These are phyloP conservation scores for Penicillium alfredii DNA, from an alignment of 495 filamentous ascomycete genomes.

Conservation along the genomic window DNA sequence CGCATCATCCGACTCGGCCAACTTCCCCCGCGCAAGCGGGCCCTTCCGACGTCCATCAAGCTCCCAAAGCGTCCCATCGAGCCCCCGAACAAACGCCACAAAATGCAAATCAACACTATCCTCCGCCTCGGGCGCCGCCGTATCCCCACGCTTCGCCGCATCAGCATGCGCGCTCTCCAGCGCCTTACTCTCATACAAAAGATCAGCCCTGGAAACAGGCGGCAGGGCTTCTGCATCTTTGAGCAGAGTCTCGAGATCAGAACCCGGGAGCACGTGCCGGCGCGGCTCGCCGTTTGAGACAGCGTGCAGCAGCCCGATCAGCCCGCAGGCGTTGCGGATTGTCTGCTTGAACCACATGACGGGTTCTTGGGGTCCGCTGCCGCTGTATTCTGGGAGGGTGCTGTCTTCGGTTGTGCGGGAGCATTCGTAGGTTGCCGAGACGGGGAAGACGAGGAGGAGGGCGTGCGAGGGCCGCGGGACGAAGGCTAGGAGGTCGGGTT, in stretches of 20 bases:
- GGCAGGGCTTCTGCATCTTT: constrained; percentile 36
- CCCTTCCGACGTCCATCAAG: constrained; percentile 75
- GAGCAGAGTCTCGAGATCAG: constrained; percentile 43
- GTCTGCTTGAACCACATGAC: constrained; percentile 90
- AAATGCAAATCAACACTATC: constrained; percentile 74
- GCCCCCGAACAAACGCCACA: constrained; percentile 75
- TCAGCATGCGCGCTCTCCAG: constrained; percentile 67
- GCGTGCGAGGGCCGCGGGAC: constrained; percentile 78
- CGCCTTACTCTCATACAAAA: constrained; percentile 66
- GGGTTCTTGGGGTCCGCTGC: constrained; percentile 48
- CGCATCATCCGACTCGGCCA: constrained; percentile 58
- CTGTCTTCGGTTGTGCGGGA: constrained; percentile 60
- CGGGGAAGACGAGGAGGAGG: constrained; percentile 79
- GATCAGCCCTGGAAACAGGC: constrained; percentile 54
- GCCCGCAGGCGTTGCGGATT: constrained; percentile 80
- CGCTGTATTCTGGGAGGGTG: constrained; percentile 43
- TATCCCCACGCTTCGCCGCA: constrained; percentile 68
- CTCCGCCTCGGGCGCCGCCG: constrained; percentile 58
- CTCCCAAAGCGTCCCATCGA: constrained; percentile 73
- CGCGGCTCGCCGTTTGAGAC: constrained; percentile 55
- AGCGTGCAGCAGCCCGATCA: constrained; percentile 76
- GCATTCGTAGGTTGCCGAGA: constrained; percentile 63
- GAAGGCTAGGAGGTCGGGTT: constrained; percentile 70
- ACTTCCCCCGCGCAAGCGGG: constrained; percentile 52
- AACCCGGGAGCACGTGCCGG: constrained; percentile 36